Percentiles rank a stretch among this genome's conserved stretches.
Evolutionary conservation across 345 rosid genomes (phyloP).

Genomic region (Carallia pectinifolia): DNA sequence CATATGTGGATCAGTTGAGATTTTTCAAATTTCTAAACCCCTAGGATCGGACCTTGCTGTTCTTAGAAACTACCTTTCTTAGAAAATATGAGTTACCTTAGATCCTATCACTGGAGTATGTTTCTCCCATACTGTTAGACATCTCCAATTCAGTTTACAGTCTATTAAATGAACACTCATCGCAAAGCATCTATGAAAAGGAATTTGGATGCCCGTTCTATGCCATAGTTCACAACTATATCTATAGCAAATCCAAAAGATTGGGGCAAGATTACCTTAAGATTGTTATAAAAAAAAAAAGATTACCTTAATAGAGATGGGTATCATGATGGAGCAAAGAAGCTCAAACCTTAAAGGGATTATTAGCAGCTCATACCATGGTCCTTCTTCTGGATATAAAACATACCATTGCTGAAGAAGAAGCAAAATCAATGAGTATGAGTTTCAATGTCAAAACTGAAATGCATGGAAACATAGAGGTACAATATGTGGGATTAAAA

Average conservation of each 20-base stretch:
- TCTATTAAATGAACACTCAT: no score
- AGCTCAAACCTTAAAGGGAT: conserved; percentile 98
- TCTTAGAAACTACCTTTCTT: neutral
- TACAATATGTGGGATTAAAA: no score
- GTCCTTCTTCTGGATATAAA: conserved; percentile 79
- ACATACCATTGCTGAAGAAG: conserved; percentile 94
- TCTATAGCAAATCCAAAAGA: neutral
- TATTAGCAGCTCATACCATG: conserved; percentile 92
- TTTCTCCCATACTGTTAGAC: conserved; percentile 3
- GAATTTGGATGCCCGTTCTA: neutral
- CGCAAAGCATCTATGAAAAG: neutral
- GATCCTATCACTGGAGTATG: neutral
- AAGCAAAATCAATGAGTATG: conserved; percentile 16
- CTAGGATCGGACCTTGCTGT: neutral
- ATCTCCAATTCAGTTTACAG: no score
- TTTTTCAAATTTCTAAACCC: neutral
- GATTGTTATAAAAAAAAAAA: no score
- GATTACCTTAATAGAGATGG: conserved; percentile 90
- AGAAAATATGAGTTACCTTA: neutral
- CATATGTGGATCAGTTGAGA: no score
- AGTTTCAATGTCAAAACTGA: conserved; percentile 10
- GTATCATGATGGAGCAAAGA: conserved; percentile 98
- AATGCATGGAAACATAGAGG: neutral
- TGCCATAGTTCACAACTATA: neutral
- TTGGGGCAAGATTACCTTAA: conserved; percentile 54